phyloP scores from a whole-genome alignment of 2,329 filamentous ascomycete genomes.

The Penicillium sp. region DNA sequence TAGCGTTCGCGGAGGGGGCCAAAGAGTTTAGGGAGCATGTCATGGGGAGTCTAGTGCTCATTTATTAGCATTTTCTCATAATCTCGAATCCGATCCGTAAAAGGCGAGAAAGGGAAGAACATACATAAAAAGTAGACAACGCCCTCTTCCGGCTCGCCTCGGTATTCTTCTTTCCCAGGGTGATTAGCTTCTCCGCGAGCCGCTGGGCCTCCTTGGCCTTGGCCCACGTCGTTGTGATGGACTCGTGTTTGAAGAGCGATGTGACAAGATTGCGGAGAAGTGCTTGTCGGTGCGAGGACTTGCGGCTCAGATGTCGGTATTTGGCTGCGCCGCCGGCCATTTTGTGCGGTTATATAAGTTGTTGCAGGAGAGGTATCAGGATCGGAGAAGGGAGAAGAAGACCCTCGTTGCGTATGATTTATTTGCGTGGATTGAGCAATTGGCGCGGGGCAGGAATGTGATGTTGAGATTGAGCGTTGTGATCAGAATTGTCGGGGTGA shows the following conservation, averaged over 20 bases:
- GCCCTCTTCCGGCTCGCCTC: conserved; percentile 77
- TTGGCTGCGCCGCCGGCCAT: conserved; percentile 89
- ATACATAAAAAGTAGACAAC: conserved; percentile 83
- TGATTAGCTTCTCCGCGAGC: conserved; percentile 92
- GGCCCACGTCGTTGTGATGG: conserved; percentile 91
- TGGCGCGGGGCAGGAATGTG: neutral
- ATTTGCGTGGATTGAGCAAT: neutral
- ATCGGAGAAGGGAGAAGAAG: neutral
- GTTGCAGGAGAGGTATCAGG: neutral
- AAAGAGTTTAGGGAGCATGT: conserved; percentile 80
- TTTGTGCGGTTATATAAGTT: conserved; percentile 25
- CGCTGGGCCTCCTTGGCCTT: conserved; percentile 98
- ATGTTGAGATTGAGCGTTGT: neutral
- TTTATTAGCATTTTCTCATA: neutral
- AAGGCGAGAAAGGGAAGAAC: conserved; percentile 37
- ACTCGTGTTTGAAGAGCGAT: conserved; percentile 89
- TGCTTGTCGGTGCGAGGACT: conserved; percentile 85
- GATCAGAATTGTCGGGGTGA: conserved; percentile 8
- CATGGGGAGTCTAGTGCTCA: conserved; percentile 43
- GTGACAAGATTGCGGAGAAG: conserved; percentile 95
- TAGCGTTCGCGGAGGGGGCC: conserved; percentile 82
- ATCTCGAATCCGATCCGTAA: neutral
- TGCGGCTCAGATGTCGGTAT: conserved; percentile 86
- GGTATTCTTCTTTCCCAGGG: conserved; percentile 90
- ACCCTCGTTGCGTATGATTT: neutral